phyloP scores from a whole-genome alignment of 768 basidiomycete species.

The Russula griseocarnosa region DNA sequence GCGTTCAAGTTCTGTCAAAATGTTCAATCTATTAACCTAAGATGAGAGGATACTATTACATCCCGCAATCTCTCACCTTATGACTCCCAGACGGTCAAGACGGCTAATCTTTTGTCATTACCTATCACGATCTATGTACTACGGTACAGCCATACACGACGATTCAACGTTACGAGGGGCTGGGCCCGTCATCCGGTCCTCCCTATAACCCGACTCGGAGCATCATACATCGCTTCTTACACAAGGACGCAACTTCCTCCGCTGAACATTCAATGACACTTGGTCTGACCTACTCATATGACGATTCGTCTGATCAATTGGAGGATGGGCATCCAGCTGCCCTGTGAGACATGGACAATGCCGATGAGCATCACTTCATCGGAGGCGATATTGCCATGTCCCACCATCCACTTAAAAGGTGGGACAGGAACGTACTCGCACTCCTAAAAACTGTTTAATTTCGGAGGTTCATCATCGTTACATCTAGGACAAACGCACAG shows the following conservation, averaged over 20 bases:
- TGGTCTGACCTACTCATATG: not conserved
- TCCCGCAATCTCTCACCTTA: not conserved
- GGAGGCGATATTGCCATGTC: constrained; percentile 6
- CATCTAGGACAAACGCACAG: constrained; percentile 2
- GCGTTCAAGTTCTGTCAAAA: too few relatives aligned
- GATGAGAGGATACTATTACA: too few relatives aligned
- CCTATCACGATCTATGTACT: not conserved
- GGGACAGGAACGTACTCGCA: constrained; percentile 5
- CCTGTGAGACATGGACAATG: constrained; percentile 21
- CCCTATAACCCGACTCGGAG: not conserved
- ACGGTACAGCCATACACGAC: not conserved
- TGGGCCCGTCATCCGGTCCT: too few relatives aligned
- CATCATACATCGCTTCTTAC: too few relatives aligned
- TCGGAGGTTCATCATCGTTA: not conserved
- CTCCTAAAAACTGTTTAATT: constrained; percentile 9
- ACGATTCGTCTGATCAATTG: constrained; percentile 13
- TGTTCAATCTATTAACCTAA: too few relatives aligned
- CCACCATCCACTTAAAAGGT: constrained; percentile 11
- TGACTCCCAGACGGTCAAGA: not conserved
- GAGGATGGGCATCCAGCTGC: constrained; percentile 25
- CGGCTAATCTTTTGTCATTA: not conserved
- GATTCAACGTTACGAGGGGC: not conserved
- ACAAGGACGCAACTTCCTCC: too few relatives aligned
- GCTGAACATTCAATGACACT: too few relatives aligned
- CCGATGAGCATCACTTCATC: constrained; percentile 24